phyloP scores from a whole-genome alignment of 1,284 basidiomycete genomes.

The Rhodofomes roseus region DNA sequence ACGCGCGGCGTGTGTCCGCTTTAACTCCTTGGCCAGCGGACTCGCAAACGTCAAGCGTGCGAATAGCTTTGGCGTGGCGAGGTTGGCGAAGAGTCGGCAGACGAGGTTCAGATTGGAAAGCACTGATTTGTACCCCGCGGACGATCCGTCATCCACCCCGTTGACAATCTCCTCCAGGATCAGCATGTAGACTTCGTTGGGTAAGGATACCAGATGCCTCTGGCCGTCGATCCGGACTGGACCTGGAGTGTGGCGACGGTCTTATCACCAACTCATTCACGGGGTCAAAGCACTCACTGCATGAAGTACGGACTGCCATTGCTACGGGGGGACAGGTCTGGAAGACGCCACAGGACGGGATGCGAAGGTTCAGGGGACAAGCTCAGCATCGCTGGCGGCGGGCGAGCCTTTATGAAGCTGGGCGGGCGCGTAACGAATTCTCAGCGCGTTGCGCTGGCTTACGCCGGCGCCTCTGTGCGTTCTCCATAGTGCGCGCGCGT shows the following conservation, averaged over 20 bases:
- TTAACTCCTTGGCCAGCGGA: background rate
- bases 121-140: conserved; percentile 10
- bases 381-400: conserved; percentile 2
- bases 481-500: background rate
- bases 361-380: background rate
- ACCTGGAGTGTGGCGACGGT: conserved; percentile 2
- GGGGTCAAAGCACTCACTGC: conserved; percentile 2
- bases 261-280: background rate
- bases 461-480: background rate
- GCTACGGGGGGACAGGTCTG: background rate
- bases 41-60: conserved; percentile 3
- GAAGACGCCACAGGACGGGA: background rate
- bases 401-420: background rate
- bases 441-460: conserved; percentile 1
- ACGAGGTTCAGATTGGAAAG: conserved; percentile 34
- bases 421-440: conserved; percentile 4
- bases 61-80: conserved; percentile 15
- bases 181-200: conserved; percentile 12
- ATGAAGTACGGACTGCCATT: conserved; percentile 3
- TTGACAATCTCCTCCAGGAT: conserved; percentile 10
- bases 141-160: background rate
- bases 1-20: background rate
- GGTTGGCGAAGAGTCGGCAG: conserved; percentile 40
- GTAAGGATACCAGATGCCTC: conserved; percentile 5
- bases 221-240: conserved; percentile 5